Base-by-base conservation (phyloP, 192 early-diverging fungal genomes). In the Backusella parvicylindrica region DNA sequence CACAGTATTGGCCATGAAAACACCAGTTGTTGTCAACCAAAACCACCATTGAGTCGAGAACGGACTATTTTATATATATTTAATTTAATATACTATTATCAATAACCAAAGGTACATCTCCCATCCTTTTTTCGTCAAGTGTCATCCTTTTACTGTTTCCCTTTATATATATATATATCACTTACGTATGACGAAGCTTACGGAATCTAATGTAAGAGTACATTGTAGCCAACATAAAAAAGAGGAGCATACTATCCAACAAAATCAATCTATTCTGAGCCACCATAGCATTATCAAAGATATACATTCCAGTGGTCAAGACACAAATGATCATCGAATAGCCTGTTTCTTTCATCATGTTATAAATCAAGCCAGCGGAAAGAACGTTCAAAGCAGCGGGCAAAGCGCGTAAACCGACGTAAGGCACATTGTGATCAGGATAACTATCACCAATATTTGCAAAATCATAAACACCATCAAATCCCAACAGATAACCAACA, bases 241-340 rank as follows among this genome's bases (percentile, higher is more conserved):
- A 85, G 70, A 98, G 86, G 47, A 99, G 81, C 72, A 94, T 92
- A 37, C 91, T 88, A 82, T 98, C 96, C 50, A 98, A 83, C 40
- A 97, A 82, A 70, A 98, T 99, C 31, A 97, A 80, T n/a, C 97
- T 89, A 40, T 90, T 93, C 82, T 98, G 95, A 1, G 95, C 88
- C 7, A 95, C 86, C 65, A 96, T 83, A 5, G 92, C 87, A 79
- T 95, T 99, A 73, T 99, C 96, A 92, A 73, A 31, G 36, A 63
- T 47, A 56, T 43, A 56, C 32, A 50, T 56, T 21, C 32, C 16
- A 2, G 77, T 36, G 16, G 72, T 37, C 7, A 73, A 21, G 23
- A 64, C 9, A 47, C 65, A 79, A n/a, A 56, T 41, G 4, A 56
- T 26, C 28, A 86, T 72, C 23, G 92, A 90, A 73, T 95, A 85